Base-by-base conservation (phyloP, 352 stramenopile species). In the Globisporangium spinosum region DNA sequence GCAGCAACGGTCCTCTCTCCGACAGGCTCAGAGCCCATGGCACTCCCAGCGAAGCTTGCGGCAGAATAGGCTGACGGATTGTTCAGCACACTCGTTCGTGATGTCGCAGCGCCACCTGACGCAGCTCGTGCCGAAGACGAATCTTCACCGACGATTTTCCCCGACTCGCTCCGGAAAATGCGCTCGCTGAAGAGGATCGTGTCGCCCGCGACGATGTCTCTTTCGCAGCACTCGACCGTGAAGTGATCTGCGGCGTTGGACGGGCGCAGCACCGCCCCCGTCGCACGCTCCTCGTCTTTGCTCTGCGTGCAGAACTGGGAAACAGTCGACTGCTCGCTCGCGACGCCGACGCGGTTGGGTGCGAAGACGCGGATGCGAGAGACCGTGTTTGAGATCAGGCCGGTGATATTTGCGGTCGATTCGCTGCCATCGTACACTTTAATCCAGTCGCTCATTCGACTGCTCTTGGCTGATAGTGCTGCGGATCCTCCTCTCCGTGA, bases 121-220 rank as follows among this genome's bases (percentile, higher is more conserved):
- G 17, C 22, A 23, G 43, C 7, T 58, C 51, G 27, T 56, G 43
- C 43, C 6, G 58, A 22, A 43, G 66, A 56, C 5, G 64, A 9
- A 57, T 70, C 53, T 71, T 75, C 70, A 58, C 62, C 64, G 38
- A 70, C 64, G 60, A 77, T 77, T 69, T 85, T 80, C 38, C 62
- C 72, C 13, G 63, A 74, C 35, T 74, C 75, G n/a, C 54, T 79
- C 27, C 75, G 78, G 57, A 90, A 83, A n/a, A 98, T 80, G 20
- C 93, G 84, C 71, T 98, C 92, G 25, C 89, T 96, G 65, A 98
- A 97, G 53, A 98, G 83, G 4, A 97, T 91, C 29, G 89, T 95
- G 67, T 98, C 93, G 9, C 92, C 91, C 0, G 82, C 73, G 13
- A 97, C 89, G 27, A 97, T 68, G 58, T 97, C 90, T 32, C 89